These are phyloP conservation scores for Aristolochia fimbriata DNA, from an alignment of 164 flowering plant species.

Conservation along the genomic window DNA sequence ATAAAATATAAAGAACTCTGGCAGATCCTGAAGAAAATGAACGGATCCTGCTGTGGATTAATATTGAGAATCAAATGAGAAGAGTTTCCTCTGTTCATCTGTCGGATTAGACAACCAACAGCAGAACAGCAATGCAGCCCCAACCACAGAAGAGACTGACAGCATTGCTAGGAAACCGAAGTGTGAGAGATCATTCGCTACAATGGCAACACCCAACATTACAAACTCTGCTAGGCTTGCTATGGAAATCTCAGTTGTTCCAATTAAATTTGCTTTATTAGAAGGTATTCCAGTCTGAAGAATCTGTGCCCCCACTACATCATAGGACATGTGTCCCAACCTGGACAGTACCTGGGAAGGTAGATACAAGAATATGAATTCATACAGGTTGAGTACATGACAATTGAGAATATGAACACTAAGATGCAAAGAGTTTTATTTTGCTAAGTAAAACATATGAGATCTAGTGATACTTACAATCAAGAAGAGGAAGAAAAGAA, in stretches of 20 bases:
- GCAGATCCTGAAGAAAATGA: too few relatives aligned
- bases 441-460: too few relatives aligned
- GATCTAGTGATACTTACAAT: slow-evolving; percentile 49
- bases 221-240: slow-evolving; percentile 89
- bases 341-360: slow-evolving; percentile 76
- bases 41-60: not conserved
- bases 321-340: slow-evolving; percentile 97
- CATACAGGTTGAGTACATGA: not conserved
- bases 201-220: slow-evolving; percentile 85
- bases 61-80: slow-evolving; percentile 48
- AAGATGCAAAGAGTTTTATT: too few relatives aligned
- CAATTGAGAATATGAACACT: not conserved
- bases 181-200: slow-evolving; percentile 87
- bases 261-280: slow-evolving; percentile 86
- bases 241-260: slow-evolving; percentile 81
- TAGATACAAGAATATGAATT: not conserved
- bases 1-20: too few relatives aligned
- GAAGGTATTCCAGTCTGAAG: slow-evolving; percentile 96
- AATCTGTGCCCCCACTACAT: slow-evolving; percentile 86
- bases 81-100: slow-evolving; percentile 69
- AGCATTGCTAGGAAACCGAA: slow-evolving; percentile 82
- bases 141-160: slow-evolving; percentile 80
- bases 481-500: slow-evolving; percentile 65
- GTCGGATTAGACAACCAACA: slow-evolving; percentile 79
- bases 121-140: slow-evolving; percentile 85